Conservation (phyloP, 2,329 filamentous ascomycete genomes). For the Boeremia exigua region DNA sequence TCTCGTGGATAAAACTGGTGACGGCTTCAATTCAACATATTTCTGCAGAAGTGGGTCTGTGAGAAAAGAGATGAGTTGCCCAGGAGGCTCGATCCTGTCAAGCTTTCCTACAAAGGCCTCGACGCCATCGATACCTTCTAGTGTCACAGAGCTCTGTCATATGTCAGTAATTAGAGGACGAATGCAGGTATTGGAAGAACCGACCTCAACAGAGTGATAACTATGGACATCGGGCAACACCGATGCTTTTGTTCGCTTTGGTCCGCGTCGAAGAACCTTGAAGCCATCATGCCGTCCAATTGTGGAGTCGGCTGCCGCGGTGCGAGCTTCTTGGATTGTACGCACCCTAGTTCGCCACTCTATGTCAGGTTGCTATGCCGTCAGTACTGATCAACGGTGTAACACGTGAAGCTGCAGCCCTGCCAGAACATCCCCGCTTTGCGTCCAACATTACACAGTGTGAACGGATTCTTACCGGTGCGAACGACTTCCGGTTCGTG, state of each 20-base stretch:
- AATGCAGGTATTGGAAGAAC: conserved; percentile 22
- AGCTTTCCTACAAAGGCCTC: conserved; percentile 73
- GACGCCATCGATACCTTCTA: conserved; percentile 80
- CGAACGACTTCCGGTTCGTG: conserved; percentile 46
- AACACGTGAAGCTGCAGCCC: conserved; percentile 24
- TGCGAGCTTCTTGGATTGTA: conserved; percentile 67
- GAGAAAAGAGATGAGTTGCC: conserved; percentile 79
- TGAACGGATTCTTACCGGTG: conserved; percentile 44
- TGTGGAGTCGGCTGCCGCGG: conserved; percentile 50
- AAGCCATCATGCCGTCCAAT: conserved; percentile 61
- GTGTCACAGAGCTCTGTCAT: conserved; percentile 50
- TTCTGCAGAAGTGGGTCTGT: conserved; percentile 81
- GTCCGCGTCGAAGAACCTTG: conserved; percentile 63
- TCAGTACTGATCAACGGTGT: conserved; percentile 31
- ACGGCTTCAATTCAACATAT: conserved; percentile 63
- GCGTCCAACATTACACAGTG: conserved; percentile 9
- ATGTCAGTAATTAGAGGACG: conserved; percentile 15
- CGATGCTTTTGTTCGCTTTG: conserved; percentile 58
- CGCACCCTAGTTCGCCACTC: conserved; percentile 75
- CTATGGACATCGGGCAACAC: conserved; percentile 73
- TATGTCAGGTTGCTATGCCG: conserved; percentile 67
- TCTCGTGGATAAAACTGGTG: conserved; percentile 33
- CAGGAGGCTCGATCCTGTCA: conserved; percentile 80
- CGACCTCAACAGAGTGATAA: conserved; percentile 69
- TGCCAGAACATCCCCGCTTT: conserved; percentile 17